Conservation (phyloP, 768 basidiomycete species). For the Exsudoporus frostii region DNA sequence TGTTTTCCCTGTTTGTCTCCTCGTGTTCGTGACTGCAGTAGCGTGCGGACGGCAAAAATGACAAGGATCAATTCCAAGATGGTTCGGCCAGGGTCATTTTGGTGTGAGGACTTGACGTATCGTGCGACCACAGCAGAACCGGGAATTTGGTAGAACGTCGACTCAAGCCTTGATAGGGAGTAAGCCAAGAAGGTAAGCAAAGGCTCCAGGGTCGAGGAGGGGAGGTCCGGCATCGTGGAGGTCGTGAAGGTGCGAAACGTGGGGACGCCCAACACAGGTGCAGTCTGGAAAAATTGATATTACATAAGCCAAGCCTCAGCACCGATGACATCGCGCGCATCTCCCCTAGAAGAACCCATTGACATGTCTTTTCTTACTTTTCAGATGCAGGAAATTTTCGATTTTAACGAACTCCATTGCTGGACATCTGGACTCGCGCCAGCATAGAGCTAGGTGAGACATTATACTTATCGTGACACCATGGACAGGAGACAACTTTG, state of each 20-base stretch:
- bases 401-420: background rate
- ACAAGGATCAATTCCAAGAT: slow-evolving; percentile 86
- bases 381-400: background rate
- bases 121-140: slow-evolving; percentile 83
- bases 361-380: background rate
- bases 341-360: no score
- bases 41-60: slow-evolving; percentile 83
- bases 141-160: slow-evolving; percentile 70
- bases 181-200: slow-evolving; percentile 66
- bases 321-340: no score
- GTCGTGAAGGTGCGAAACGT: slow-evolving; percentile 3
- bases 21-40: slow-evolving; percentile 86
- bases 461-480: background rate
- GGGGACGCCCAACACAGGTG: background rate
- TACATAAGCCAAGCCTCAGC: slow-evolving; percentile 8
- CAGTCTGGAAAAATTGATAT: background rate
- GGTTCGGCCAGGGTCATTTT: slow-evolving; percentile 92
- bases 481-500: background rate
- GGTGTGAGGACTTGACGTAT: slow-evolving; percentile 92
- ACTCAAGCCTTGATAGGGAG: slow-evolving; percentile 56
- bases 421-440: background rate
- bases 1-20: slow-evolving; percentile 82
- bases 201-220: slow-evolving; percentile 40
- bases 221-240: slow-evolving; percentile 35
- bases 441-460: background rate